phyloP scores from a whole-genome alignment of 176 grass and related monocot genomes.

The Pharus latifolius region DNA sequence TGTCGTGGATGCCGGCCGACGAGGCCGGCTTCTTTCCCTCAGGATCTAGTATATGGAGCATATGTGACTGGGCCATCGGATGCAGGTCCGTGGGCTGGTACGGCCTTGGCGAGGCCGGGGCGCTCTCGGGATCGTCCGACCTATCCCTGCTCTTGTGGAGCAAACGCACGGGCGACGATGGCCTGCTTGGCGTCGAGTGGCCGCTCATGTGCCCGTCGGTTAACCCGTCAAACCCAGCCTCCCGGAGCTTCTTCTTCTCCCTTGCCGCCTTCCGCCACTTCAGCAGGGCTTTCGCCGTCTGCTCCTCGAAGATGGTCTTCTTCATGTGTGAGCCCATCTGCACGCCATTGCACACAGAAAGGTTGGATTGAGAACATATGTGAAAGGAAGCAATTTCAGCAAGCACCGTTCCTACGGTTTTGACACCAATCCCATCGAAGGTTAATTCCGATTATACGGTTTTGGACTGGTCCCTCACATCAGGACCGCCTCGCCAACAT shows the following conservation, averaged over 20 bases:
- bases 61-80: not conserved
- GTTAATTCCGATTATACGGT: too few relatives aligned
- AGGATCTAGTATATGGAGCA: not conserved
- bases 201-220: not conserved
- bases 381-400: too few relatives aligned
- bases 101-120: conserved; percentile 8
- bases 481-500: too few relatives aligned
- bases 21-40: conserved; percentile 1
- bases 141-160: conserved; percentile 25
- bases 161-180: conserved; percentile 38
- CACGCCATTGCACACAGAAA: not conserved
- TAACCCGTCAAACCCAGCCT: not conserved
- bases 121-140: conserved; percentile 15
- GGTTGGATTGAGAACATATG: not conserved
- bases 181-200: conserved; percentile 20
- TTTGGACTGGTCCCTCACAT: too few relatives aligned
- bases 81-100: conserved; percentile 20
- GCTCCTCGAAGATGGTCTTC: conserved; percentile 83
- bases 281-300: conserved; percentile 60
- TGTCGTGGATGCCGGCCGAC: not conserved
- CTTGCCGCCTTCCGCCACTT: conserved; percentile 55
- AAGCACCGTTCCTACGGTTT: too few relatives aligned
- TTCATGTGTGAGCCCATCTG: conserved; percentile 98
- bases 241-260: conserved; percentile 39
- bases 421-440: too few relatives aligned